Percentiles rank a stretch among this genome's conserved stretches.
These are phyloP conservation scores for Bretschneidera sinensis DNA, from an alignment of 345 rosid genomes.

Conservation along the genomic window DNA sequence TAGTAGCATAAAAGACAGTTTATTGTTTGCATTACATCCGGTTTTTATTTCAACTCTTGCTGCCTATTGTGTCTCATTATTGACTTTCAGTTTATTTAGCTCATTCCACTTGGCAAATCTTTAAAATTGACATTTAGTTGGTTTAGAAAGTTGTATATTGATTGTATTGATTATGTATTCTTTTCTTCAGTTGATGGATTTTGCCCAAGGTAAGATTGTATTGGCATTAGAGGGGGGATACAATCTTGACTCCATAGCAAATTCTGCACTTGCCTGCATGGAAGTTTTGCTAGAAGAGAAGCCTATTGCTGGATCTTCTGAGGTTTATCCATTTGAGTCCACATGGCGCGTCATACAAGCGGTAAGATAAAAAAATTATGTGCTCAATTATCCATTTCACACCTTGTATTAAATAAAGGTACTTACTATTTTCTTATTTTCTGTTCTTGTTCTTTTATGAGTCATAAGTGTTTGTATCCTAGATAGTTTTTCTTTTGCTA, in stretches of 20 bases:
- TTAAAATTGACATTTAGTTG: background rate
- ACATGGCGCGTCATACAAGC: conserved; percentile 80
- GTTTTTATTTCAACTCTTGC: background rate
- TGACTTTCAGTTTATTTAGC: background rate
- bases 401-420: background rate
- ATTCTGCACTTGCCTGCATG: conserved; percentile 83
- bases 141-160: background rate
- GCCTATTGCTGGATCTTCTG: conserved; percentile 41
- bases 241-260: conserved; percentile 78
- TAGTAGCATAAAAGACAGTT: background rate
- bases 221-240: conserved; percentile 94
- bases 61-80: background rate
- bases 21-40: background rate
- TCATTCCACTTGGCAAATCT: background rate
- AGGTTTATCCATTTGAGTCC: conserved; percentile 82
- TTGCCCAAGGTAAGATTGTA: conserved; percentile 78
- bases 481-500: conserved; percentile 7
- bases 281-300: conserved; percentile 68
- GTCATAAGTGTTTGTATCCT: background rate
- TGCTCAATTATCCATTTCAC: conserved; percentile 4
- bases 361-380: conserved; percentile 35
- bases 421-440: background rate
- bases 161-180: background rate
- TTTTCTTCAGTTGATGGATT: conserved; percentile 66
- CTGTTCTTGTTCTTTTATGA: conserved; percentile 6